These are phyloP conservation scores for Mrakia hoshinonis DNA, from an alignment of 768 basidiomycete genomes.

Conservation along the genomic window DNA sequence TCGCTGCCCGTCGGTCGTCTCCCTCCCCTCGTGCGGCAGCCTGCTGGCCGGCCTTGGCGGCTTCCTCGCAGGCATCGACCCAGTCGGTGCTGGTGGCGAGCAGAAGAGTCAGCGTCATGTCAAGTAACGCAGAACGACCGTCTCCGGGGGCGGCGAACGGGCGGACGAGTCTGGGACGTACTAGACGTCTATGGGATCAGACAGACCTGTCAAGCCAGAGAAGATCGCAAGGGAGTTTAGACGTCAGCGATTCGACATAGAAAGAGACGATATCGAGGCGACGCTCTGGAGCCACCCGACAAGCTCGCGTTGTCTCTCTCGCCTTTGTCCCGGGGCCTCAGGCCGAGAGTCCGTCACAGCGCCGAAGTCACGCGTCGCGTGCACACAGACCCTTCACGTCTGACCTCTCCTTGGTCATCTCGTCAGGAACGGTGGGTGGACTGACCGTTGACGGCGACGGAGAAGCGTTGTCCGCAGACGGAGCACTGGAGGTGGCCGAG, in stretches of 20 bases:
- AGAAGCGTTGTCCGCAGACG: slow-evolving; percentile 15
- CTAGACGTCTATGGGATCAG: slow-evolving; percentile 24
- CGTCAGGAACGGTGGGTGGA: background rate
- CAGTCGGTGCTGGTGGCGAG: slow-evolving; percentile 14
- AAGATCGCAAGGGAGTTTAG: background rate
- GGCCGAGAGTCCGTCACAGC: too few species aligned
- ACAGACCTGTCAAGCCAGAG: slow-evolving; percentile 1
- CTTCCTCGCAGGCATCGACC: slow-evolving; percentile 18
- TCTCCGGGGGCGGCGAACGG: too few species aligned
- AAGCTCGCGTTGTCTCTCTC: background rate
- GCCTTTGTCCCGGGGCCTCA: background rate
- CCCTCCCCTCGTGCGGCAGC: background rate
- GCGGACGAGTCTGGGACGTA: too few species aligned
- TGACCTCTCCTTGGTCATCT: background rate
- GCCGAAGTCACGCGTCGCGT: too few species aligned
- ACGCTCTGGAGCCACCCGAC: background rate
- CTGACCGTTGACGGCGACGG: background rate
- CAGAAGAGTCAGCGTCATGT: background rate
- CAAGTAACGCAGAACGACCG: background rate
- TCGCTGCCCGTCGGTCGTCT: too few species aligned
- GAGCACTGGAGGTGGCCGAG: slow-evolving; percentile 8
- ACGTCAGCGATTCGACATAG: too few species aligned
- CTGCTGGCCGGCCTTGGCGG: background rate
- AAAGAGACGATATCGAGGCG: too few species aligned
- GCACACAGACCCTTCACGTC: background rate